Base-by-base conservation (phyloP, 805 yeast genomes). In the Myxozyma geophila region DNA sequence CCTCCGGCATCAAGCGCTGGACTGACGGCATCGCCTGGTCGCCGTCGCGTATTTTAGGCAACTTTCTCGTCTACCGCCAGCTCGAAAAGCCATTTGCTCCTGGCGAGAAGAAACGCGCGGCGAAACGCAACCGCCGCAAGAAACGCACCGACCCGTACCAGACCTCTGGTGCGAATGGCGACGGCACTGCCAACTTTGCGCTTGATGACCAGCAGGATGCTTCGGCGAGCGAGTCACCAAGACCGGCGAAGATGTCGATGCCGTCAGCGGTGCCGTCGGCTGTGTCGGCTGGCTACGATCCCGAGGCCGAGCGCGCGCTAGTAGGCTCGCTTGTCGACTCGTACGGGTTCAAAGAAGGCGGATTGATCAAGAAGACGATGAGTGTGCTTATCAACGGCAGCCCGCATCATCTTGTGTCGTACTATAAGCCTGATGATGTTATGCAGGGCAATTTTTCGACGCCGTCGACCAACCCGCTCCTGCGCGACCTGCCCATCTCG, bases 1-100 rank as follows among this genome's bases (percentile, higher is more conserved):
- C 83, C 12, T 86, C 92, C 0, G 92, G 93, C 2, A 92, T 92
- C 64, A 89, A 89, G 73, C 81, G 98, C 63, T 92, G 98, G 98
- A 92, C 98, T 0, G 98, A 92, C 72, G 97, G 97, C n/a, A 84
- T 90, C 13, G 80, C 92, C 13, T 92, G 98, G 98, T 86, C 92
- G 1, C 97, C 98, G 0, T 88, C 96, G 1, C 80, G 98, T 54
- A 91, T 92, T 46, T 80, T 91, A 35, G 96, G 96, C 6, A 81
- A 95, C 63, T 92, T 92, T 70, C 78, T 92, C 40, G 87, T 92
- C 10, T 92, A 92, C 75, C 83, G 96, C 35, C 96, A 92, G 73
- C 74, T 85, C 41, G 84, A 83, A 66, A 77, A 78, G 66, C 80
- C 83, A 0, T 69, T 79, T 13, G 72, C 74, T 40, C 81, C 80